phyloP scores from a whole-genome alignment of 208 protist species.

The Trypanosoma cruzi region DNA sequence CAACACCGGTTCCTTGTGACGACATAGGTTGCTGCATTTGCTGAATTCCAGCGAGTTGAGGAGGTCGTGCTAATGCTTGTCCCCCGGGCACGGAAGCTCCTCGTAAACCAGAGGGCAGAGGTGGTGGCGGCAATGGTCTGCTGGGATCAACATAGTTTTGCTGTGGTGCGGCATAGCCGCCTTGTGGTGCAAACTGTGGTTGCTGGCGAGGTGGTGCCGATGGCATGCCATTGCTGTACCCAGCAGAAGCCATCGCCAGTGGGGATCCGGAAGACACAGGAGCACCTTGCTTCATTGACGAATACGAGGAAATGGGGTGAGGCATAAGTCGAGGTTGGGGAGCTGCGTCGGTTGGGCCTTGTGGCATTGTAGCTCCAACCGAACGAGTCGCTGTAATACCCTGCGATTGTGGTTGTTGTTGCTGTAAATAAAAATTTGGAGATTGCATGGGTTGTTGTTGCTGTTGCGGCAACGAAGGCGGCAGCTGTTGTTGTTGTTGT shows the following conservation, averaged over 20 bases:
- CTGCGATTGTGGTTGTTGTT: neutral
- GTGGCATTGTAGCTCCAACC: neutral
- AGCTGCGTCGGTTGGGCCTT: neutral
- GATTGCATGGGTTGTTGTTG: slow-evolving; percentile 8
- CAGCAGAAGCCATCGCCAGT: slow-evolving; percentile 15
- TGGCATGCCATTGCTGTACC: slow-evolving; percentile 1
- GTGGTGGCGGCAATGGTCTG: neutral
- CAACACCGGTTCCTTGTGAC: neutral
- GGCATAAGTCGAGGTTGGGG: slow-evolving; percentile 56
- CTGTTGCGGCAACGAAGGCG: too few species aligned
- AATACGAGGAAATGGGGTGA: slow-evolving; percentile 66
- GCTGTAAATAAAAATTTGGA: neutral
- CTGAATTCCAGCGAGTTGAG: slow-evolving; percentile 1
- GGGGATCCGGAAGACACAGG: slow-evolving; percentile 16
- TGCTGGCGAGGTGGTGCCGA: slow-evolving; percentile 1
- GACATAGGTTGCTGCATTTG: neutral
- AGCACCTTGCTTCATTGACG: slow-evolving; percentile 37
- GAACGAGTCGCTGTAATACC: neutral
- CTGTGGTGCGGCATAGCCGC: slow-evolving; percentile 7
- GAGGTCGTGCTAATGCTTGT: slow-evolving; percentile 1
- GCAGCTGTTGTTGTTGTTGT: too few species aligned
- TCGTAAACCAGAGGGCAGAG: slow-evolving; percentile 6
- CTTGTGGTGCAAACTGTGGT: slow-evolving; percentile 8
- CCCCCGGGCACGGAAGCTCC: neutral
- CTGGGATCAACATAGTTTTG: slow-evolving; percentile 13